A percentile compares a stretch with the other conserved stretches of the same genome.
Conservation (phyloP, 306 rosid genomes). For the Acmispon strigosus region DNA sequence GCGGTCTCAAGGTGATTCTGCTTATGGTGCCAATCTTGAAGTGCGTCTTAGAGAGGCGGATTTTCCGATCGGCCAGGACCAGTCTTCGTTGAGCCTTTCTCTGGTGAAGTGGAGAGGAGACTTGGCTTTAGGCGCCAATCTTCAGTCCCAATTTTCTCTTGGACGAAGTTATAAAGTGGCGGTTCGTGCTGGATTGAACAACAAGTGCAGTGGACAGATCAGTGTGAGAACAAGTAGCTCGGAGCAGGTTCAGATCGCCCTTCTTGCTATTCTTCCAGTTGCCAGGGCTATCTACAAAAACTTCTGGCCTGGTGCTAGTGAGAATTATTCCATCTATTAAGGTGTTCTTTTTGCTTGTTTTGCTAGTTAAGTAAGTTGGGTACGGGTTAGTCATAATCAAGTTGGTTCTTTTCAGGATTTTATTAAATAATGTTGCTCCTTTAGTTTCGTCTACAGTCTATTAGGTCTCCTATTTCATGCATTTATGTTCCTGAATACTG, state of each 20-base stretch:
- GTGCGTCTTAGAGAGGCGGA: slow-evolving; percentile 93
- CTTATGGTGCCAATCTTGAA: slow-evolving; percentile 87
- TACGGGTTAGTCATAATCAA: slow-evolving; percentile 8
- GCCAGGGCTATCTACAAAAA: slow-evolving; percentile 58
- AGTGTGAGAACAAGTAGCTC: slow-evolving; percentile 82
- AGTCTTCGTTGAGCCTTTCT: slow-evolving; percentile 78
- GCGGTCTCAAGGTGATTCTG: slow-evolving; percentile 73
- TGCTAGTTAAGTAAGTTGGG: slow-evolving; percentile 27
- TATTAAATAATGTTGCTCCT: slow-evolving; percentile 22
- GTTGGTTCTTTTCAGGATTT: slow-evolving; percentile 18
- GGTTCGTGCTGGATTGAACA: slow-evolving; percentile 92
- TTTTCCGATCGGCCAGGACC: slow-evolving; percentile 95
- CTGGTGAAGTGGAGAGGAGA: slow-evolving; percentile 96
- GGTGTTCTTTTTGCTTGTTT: slow-evolving; percentile 14
- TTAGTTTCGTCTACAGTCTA: slow-evolving; percentile 17
- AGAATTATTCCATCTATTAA: slow-evolving; percentile 75
- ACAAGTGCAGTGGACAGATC: slow-evolving; percentile 92
- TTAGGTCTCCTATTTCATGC: slow-evolving; percentile 14
- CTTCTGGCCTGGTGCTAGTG: slow-evolving; percentile 68
- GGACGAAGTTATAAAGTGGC: slow-evolving; percentile 88
- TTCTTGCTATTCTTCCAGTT: slow-evolving; percentile 71
- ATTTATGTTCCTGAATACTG: slow-evolving; percentile 26
- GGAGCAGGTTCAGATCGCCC: slow-evolving; percentile 95
- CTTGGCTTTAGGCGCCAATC: slow-evolving; percentile 71
- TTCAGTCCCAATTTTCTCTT: slow-evolving; percentile 79